Evolutionary conservation across 169 alveolate species (phyloP).

Genomic region (Eimeria praecox): DNA sequence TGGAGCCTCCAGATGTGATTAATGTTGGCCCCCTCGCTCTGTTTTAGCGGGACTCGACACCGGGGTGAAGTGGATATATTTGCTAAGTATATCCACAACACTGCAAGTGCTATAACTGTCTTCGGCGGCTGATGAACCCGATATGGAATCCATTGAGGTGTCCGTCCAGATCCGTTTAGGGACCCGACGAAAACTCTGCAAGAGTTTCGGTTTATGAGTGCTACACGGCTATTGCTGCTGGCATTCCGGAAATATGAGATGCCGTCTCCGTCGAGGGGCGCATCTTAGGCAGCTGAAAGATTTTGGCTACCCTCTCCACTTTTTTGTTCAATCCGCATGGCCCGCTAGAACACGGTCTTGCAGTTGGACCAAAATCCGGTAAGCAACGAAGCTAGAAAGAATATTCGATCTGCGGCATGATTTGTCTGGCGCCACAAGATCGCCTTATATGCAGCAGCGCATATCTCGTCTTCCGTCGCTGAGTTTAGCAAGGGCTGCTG

Average conservation of each 20-base stretch:
- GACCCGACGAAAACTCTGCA: not conserved
- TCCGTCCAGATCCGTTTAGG: not conserved
- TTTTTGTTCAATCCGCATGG: not conserved
- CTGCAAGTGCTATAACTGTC: not conserved
- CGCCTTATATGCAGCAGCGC: not conserved
- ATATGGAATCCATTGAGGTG: not conserved
- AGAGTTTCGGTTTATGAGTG: not conserved
- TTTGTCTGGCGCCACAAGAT: not conserved
- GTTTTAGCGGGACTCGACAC: not conserved
- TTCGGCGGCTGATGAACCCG: not conserved
- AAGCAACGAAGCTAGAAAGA: not conserved
- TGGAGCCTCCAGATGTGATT: not conserved
- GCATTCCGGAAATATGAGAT: not conserved
- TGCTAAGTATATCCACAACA: not conserved
- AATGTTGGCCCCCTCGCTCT: not conserved
- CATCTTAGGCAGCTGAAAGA: not conserved
- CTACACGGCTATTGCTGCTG: not conserved
- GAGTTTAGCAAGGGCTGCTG: not conserved
- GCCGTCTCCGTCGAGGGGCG: not conserved
- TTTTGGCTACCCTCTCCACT: not conserved
- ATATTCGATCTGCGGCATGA: not conserved
- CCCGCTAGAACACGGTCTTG: not conserved
- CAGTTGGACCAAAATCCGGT: not conserved
- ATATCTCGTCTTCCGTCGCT: not conserved
- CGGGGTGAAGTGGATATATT: not conserved